Evolutionary conservation across 495 filamentous ascomycete genomes (phyloP).

Genomic region (Cercophora newfieldiana): DNA sequence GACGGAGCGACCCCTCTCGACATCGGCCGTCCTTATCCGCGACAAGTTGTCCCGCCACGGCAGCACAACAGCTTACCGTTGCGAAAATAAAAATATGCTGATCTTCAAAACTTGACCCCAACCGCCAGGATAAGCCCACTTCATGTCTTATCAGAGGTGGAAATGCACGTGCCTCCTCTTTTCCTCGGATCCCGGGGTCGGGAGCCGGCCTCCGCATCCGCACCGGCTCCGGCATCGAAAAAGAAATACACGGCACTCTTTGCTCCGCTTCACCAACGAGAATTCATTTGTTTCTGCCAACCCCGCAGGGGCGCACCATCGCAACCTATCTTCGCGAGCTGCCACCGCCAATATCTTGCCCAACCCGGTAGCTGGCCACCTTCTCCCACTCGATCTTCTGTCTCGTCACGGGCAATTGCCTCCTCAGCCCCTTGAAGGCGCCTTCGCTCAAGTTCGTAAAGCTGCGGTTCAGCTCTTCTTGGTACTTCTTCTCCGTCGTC

Average conservation of each 20-base stretch:
- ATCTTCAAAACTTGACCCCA: neutral
- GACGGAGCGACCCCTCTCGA: neutral
- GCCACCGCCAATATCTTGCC: conserved; percentile 67
- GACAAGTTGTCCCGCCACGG: neutral
- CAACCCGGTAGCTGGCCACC: conserved; percentile 88
- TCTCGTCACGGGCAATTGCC: conserved; percentile 92
- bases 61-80: neutral
- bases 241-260: neutral
- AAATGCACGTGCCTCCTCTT: neutral
- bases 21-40: conserved; percentile 8
- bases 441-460: conserved; percentile 89
- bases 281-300: neutral
- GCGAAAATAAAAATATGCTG: neutral
- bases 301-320: neutral
- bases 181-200: neutral
- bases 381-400: conserved; percentile 99
- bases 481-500: conserved; percentile 81
- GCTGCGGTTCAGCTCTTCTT: conserved; percentile 90
- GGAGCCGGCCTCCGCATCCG: neutral
- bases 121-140: neutral
- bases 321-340: conserved; percentile 44
- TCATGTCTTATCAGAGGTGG: neutral
- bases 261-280: neutral
- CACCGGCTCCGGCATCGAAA: neutral
- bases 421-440: conserved; percentile 86